A percentile compares a stretch with the other conserved stretches of the same genome.
These are phyloP conservation scores for Boletus hoseneyae DNA, from an alignment of 1,284 basidiomycete genomes.

Conservation along the genomic window DNA sequence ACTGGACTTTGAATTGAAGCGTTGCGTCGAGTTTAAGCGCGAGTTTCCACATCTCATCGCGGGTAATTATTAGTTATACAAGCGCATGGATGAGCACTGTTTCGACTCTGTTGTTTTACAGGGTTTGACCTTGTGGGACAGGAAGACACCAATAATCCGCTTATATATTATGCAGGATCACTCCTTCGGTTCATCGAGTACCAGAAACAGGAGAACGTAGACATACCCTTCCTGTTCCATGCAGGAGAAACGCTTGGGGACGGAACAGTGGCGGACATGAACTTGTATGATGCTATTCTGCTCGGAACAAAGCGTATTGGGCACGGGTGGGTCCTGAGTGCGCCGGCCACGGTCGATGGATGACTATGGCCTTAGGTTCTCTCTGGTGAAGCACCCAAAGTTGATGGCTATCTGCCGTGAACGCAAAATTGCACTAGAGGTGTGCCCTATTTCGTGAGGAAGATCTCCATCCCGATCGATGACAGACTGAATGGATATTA, in stretches of 20 bases:
- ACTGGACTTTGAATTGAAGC: constrained; percentile 63
- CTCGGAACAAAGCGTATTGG: constrained; percentile 78
- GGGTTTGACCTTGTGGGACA: constrained; percentile 79
- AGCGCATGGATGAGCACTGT: background rate
- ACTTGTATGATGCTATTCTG: constrained; percentile 73
- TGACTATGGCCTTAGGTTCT: constrained; percentile 45
- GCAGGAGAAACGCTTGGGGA: constrained; percentile 76
- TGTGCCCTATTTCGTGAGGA: constrained; percentile 64
- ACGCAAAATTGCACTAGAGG: constrained; percentile 61
- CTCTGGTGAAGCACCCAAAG: constrained; percentile 67
- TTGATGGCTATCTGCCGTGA: constrained; percentile 64
- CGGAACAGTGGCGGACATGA: constrained; percentile 63
- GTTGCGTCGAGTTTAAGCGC: constrained; percentile 68
- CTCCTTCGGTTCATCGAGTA: constrained; percentile 58
- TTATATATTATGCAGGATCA: constrained; percentile 62
- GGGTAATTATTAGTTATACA: constrained; percentile 35
- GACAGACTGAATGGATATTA: background rate
- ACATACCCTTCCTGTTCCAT: constrained; percentile 76
- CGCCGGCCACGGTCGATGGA: background rate
- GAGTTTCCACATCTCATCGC: constrained; percentile 73
- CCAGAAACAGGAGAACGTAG: constrained; percentile 36
- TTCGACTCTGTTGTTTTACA: constrained; percentile 20
- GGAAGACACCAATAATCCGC: constrained; percentile 59
- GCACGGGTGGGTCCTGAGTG: constrained; percentile 49
- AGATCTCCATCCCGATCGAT: constrained; percentile 2